Base-by-base conservation (phyloP, 2,329 filamentous ascomycete genomes). In the Pseudogymnoascus sp. region DNA sequence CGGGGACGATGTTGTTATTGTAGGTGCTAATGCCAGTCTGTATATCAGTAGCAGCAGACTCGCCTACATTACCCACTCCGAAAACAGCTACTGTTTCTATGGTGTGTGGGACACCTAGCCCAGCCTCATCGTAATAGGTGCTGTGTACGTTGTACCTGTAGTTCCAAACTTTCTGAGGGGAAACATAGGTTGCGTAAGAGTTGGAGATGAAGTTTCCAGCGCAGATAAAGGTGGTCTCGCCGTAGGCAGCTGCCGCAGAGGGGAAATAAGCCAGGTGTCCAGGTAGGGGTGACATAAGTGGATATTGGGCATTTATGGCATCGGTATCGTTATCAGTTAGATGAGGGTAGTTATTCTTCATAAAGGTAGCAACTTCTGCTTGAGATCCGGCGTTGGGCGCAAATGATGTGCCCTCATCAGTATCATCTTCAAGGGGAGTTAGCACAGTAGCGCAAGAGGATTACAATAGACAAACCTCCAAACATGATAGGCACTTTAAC, bases 361-460 rank as follows among this genome's bases (percentile, higher is more conserved):
- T 77, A 28, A 75, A 73, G 24, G 71, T 68, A 2, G 75, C 70
- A 3, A 71, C 65, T n/a, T 73, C 64, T 19, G 69, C 66, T 10
- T 72, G 72, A n/a, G 68, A 68, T 14, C 75, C 66, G 3, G 70
- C 72, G n/a, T 75, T 74, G 2, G 72, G 69, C 4, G 74, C 76
- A 70, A 88, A 89, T 4, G 79, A 72, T 0, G 85, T 86, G 31
- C 87, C 87, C 72, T 86, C 87, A 62, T 81, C 73, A 3, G 77
- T 78, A n/a, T 76, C 73, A 65, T 78, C 77, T 69, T 43, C 35
- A 26, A 6, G 19, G 16, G 40, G 16, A 16, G 16, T 22, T 22
- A 22, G 40, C 40, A 41, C 40, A 41, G 16, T 12, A 31, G 37
- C 3, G 10, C 28, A 28, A 24, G n/a, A 46, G 14, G 16, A 28